Evolutionary conservation across 2,329 filamentous ascomycete genomes (phyloP), one percentile per base, ranked within the genome.

Genomic region (Cucurbitaria berberidis): DNA sequence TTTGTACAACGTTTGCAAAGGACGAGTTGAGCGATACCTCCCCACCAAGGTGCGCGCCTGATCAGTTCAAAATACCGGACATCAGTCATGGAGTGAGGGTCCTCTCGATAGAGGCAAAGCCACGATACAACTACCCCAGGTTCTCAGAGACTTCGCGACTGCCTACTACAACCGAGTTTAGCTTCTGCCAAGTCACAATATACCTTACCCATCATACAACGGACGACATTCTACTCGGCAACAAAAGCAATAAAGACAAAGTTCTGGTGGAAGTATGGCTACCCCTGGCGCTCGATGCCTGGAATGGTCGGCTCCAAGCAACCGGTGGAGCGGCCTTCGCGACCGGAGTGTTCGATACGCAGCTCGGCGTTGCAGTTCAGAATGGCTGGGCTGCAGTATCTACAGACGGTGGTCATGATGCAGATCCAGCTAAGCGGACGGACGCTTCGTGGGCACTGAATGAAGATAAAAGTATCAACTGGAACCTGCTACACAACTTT

Each of bases 401-500:
- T 1, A 73, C 71, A 0, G 67, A 75, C 45, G 72, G 72, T 5
- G 73, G 73, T 5, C 65, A 67, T 26, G 48, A 61, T 46, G 53
- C 57, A 4, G 39, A 53, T 16, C 22, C 54, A 2, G 29, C 45
- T 7, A 41, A 42, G 27, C 10, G 48, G 1, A 3, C 27, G 5
- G 62, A 68, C 40, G 55, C 44, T 16, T 61, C 59, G 2, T 73
- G 68, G 66, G 52, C 53, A 3, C 43, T 72, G 41, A 63, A 66
- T 3, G 34, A 53, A 5, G 56, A 69, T 32, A 50, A 63, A 1
- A 61, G 59, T 15, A 48, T 74, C 3, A 63, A 74, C 18, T 69
- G 68, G 63, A 48, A 64, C 26, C 45, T 69, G 3, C 42, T 80
- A 5, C 63, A 74, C 10, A 75, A 79, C 45, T 74, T 77, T 19